A percentile compares a stretch with the other conserved stretches of the same genome.
phyloP scores from a whole-genome alignment of 176 grass and related monocot genomes.

The Juncus inflexus region DNA sequence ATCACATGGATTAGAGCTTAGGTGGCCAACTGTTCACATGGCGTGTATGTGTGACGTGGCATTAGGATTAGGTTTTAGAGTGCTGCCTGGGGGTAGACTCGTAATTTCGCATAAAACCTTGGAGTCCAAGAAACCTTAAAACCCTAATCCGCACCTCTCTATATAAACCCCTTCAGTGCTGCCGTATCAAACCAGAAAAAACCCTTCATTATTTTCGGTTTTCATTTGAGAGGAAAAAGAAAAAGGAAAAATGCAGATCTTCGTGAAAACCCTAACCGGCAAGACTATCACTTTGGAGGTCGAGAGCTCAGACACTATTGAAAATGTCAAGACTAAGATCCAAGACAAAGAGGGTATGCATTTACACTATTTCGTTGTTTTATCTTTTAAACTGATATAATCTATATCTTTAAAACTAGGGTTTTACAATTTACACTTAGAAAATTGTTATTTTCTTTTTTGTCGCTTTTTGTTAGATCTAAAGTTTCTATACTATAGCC shows the following conservation, averaged over 20 bases:
- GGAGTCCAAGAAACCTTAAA: neutral
- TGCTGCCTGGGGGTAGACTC: neutral
- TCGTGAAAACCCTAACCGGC: slow-evolving; percentile 77
- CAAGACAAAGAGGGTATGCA: slow-evolving; percentile 43
- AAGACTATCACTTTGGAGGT: slow-evolving; percentile 87
- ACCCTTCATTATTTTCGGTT: neutral
- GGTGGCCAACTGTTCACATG: too few species aligned
- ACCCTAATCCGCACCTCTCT: neutral
- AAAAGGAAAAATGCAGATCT: slow-evolving; percentile 35
- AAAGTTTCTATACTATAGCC: too few species aligned
- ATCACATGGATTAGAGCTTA: too few species aligned
- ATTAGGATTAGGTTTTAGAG: too few species aligned
- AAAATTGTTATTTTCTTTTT: too few species aligned
- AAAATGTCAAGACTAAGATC: slow-evolving; percentile 76
- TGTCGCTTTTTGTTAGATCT: too few species aligned
- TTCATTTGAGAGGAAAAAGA: neutral
- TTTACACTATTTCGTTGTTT: neutral
- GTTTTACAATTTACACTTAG: too few species aligned
- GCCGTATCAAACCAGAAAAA: too few species aligned
- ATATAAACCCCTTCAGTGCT: neutral
- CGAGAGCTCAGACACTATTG: slow-evolving; percentile 82
- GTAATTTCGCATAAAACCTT: slow-evolving; percentile 8
- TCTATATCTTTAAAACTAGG: too few species aligned
- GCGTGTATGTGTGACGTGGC: too few species aligned
- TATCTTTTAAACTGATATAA: neutral